phyloP scores from a whole-genome alignment of 2,329 filamentous ascomycete species.

The Furcasterigmium furcatum region DNA sequence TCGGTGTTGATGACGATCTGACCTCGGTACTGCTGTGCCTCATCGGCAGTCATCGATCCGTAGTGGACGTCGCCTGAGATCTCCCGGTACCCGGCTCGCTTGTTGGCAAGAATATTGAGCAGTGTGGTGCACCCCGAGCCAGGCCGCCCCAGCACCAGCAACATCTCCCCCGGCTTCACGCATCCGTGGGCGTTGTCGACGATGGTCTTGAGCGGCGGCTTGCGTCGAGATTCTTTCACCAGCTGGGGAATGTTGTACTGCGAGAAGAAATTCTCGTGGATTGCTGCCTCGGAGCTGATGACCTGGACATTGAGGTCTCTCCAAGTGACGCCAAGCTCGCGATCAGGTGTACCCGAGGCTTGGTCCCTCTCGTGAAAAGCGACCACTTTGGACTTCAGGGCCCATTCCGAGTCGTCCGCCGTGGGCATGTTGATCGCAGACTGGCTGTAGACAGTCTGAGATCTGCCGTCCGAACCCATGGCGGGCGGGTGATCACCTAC shows the following conservation, averaged over 20 bases:
- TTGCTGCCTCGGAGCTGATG: conserved; percentile 55
- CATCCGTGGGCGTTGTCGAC: conserved; percentile 64
- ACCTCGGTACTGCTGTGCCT: conserved; percentile 45
- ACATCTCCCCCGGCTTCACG: conserved; percentile 70
- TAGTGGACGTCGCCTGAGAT: conserved; percentile 58
- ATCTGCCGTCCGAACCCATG: not conserved
- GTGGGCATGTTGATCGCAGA: not conserved
- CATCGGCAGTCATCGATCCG: conserved; percentile 46
- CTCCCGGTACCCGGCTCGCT: conserved; percentile 53
- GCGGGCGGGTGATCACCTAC: too few species aligned
- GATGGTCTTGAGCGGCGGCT: conserved; percentile 60
- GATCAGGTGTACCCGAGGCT: conserved; percentile 40
- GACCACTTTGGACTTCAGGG: conserved; percentile 44
- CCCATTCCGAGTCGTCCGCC: conserved; percentile 29
- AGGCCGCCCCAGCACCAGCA: conserved; percentile 65
- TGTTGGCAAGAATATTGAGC: conserved; percentile 66
- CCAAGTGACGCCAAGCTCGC: conserved; percentile 62
- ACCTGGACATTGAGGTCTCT: conserved; percentile 61
- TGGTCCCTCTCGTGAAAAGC: conserved; percentile 37
- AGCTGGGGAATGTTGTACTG: conserved; percentile 54
- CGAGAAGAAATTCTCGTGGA: conserved; percentile 62
- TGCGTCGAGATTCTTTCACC: conserved; percentile 48
- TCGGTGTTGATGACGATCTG: conserved; percentile 70
- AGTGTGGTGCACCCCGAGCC: conserved; percentile 70
- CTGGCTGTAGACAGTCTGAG: not conserved